Conservation (phyloP, 1,284 basidiomycete genomes). For the Malassezia caprae region DNA sequence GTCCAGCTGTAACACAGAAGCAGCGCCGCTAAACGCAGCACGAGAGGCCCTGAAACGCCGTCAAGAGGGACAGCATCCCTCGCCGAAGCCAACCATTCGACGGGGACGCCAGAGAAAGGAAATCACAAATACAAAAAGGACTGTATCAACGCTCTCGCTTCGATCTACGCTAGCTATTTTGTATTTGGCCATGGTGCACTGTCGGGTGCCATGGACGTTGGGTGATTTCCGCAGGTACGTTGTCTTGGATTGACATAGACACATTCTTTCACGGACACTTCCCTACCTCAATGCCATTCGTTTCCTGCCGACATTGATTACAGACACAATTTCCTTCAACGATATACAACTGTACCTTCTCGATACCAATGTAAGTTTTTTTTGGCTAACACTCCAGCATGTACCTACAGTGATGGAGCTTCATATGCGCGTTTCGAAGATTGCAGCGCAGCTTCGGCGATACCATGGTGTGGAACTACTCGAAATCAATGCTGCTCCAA, state of each 20-base stretch:
- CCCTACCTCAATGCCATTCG: slow-evolving; percentile 70
- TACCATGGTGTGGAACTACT: slow-evolving; percentile 58
- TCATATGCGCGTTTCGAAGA: slow-evolving; percentile 58
- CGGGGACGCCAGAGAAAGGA: slow-evolving; percentile 2
- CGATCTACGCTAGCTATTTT: slow-evolving; percentile 13
- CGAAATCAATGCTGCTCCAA: slow-evolving; percentile 64
- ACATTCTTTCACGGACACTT: slow-evolving; percentile 48
- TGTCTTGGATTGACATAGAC: background rate
- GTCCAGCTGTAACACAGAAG: background rate
- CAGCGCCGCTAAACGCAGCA: slow-evolving; percentile 12
- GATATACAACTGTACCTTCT: slow-evolving; percentile 23
- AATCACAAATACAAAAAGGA: background rate
- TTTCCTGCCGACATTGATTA: slow-evolving; percentile 59
- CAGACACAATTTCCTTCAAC: slow-evolving; percentile 55
- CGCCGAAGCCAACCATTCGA: background rate
- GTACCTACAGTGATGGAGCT: slow-evolving; percentile 57
- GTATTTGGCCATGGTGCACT: slow-evolving; percentile 11
- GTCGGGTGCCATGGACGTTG: slow-evolving; percentile 10
- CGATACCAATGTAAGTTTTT: slow-evolving; percentile 41
- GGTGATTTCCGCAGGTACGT: slow-evolving; percentile 14
- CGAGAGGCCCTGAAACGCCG: background rate
- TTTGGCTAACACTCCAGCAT: slow-evolving; percentile 44
- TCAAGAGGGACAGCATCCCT: background rate
- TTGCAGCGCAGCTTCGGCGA: slow-evolving; percentile 58
- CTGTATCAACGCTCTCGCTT: slow-evolving; percentile 1